Evolutionary conservation across 1,139 yeast genomes (phyloP).

Genomic region (Candida tetrigidarum): DNA sequence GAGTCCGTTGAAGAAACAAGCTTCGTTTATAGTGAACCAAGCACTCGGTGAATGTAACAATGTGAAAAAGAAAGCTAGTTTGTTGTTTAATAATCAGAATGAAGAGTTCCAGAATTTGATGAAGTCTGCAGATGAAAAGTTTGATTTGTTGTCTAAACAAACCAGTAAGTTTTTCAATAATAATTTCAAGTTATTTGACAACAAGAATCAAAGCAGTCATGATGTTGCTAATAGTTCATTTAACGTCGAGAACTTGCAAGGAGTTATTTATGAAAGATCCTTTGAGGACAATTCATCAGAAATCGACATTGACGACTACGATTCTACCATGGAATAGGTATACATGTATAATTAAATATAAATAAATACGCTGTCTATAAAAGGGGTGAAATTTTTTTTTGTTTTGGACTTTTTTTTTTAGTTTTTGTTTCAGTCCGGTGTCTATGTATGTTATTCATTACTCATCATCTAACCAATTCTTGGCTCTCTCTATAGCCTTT

Average conservation of each 20-base stretch:
- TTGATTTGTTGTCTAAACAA: conserved; percentile 26
- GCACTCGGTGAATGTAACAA: conserved; percentile 13
- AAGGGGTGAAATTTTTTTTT: too few species aligned
- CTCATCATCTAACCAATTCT: conserved; percentile 68
- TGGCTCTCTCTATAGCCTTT: conserved; percentile 75
- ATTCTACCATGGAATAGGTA: conserved; percentile 8
- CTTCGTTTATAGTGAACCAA: conserved; percentile 13
- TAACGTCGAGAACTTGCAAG: conserved; percentile 27
- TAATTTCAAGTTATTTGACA: conserved; percentile 9
- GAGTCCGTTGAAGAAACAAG: conserved; percentile 11
- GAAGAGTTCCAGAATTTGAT: conserved; percentile 12
- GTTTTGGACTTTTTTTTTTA: neutral
- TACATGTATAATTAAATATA: neutral
- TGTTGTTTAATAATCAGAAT: conserved; percentile 8
- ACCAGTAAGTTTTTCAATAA: conserved; percentile 25
- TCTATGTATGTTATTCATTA: conserved; percentile 11
- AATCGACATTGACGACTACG: conserved; percentile 20
- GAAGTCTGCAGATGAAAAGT: conserved; percentile 21
- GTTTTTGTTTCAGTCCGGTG: too few species aligned
- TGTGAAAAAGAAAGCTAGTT: conserved; percentile 15
- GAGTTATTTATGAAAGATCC: conserved; percentile 16
- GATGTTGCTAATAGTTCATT: conserved; percentile 31
- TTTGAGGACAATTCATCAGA: conserved; percentile 16
- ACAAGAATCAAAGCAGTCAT: conserved; percentile 11
- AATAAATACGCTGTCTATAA: conserved; percentile 7